Evolutionary conservation across 108 stramenopile species (phyloP), one percentile per base, ranked within the genome.

Genomic region (Stephanodiscus minutulus): DNA sequence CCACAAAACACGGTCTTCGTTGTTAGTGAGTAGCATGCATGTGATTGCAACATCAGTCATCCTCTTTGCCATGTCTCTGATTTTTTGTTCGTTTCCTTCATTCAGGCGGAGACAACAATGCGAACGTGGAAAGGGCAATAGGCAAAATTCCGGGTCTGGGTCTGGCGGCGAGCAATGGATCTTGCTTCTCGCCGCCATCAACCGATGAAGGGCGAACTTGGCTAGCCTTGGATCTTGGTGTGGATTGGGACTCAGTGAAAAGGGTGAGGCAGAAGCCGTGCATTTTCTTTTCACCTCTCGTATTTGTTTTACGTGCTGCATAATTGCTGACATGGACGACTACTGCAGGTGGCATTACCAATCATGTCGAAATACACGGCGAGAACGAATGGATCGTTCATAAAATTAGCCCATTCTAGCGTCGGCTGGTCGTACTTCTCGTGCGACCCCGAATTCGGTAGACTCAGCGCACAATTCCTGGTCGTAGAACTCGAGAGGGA

Each of bases 381-480:
- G 29, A 64, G 85, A 54, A 84, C 83, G 46, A 85, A 80, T 67
- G 83, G 80, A 10, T 82, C 83, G 7, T 64, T 72, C 49, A 77
- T 77, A 39, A 77, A 72, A 28, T 10, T 81, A 8, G 69, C 71
- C 21, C 61, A 87, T 63, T 71, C 81, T 17, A 85, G 88, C 41
- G 43, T 90, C 17, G 80, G 85, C 35, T 93, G 91, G 91, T 68
- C 77, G 35, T 91, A 89, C 72, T 90, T 86, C 71, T 59, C 82
- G 8, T 82, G 87, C 0, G 92, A 93, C 61, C 92, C 92, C 5
- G 92, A 93, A 64, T 93, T 89, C 76, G 92, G 91, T 12, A 58
- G 58, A 17, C 87, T 83, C 41, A 89, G 91, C 59, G 92, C 91
- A 15, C 63, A 72, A 58, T 69, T 86, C 52, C 68, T 94, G 2